A percentile compares a stretch with the other conserved stretches of the same genome.
Evolutionary conservation across 176 grass and related monocot genomes (phyloP).

Genomic region (Pharus latifolius): DNA sequence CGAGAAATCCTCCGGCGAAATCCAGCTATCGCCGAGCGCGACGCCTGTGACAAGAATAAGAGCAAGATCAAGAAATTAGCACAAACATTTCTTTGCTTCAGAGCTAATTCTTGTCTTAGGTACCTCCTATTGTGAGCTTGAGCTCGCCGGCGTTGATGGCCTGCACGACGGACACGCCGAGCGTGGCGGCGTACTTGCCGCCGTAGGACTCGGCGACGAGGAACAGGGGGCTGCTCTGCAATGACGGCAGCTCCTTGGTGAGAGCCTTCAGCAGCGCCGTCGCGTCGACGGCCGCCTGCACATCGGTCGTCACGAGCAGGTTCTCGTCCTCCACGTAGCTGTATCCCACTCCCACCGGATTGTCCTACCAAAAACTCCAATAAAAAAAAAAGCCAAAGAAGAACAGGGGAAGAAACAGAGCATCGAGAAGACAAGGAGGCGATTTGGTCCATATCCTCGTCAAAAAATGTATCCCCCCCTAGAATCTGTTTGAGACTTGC

Average conservation of each 20-base stretch:
- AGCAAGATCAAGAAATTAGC: too few species aligned
- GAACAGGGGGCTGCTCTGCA: conserved; percentile 60
- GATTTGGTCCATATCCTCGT: too few species aligned
- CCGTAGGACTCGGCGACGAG: conserved; percentile 75
- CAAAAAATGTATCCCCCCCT: too few species aligned
- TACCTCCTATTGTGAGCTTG: conserved; percentile 62
- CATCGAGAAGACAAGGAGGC: too few species aligned
- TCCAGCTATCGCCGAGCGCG: conserved; percentile 67
- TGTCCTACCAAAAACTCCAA: conserved; percentile 47
- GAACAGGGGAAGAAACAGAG: background rate
- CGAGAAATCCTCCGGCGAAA: conserved; percentile 66
- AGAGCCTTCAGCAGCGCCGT: conserved; percentile 46
- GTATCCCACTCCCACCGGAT: conserved; percentile 76
- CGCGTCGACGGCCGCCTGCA: conserved; percentile 40
- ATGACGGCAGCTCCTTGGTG: conserved; percentile 2
- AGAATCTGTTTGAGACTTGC: too few species aligned
- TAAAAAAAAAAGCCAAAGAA: background rate
- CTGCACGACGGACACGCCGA: conserved; percentile 39
- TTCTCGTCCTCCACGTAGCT: conserved; percentile 68
- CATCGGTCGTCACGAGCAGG: conserved; percentile 52
- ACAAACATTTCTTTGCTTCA: background rate
- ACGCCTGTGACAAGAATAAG: conserved; percentile 38
- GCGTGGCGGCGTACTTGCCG: conserved; percentile 64
- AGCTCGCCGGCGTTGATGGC: conserved; percentile 39
- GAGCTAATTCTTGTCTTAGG: too few species aligned